Conservation (phyloP, 2,329 filamentous ascomycete species). For the Ophiocordyceps unilateralis region DNA sequence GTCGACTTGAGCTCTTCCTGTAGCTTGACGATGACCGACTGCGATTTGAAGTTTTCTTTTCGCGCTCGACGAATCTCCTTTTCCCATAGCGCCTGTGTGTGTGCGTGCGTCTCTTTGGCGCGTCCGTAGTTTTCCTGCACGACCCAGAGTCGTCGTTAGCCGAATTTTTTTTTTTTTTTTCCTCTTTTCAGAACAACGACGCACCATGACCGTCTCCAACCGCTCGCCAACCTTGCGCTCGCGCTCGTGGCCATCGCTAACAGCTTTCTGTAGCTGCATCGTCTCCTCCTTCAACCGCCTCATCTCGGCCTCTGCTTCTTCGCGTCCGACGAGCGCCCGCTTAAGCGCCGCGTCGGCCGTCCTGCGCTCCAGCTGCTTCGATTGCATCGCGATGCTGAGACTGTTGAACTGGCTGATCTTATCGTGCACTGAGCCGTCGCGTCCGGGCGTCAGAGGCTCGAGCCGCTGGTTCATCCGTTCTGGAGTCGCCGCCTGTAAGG, state of each 20-base stretch:
- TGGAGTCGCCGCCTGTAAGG: constrained; percentile 43
- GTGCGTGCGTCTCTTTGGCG: constrained; percentile 50
- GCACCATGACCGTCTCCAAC: constrained; percentile 52
- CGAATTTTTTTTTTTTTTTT: too few species aligned
- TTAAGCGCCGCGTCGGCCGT: constrained; percentile 48
- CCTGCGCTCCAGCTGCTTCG: constrained; percentile 45
- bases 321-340: constrained; percentile 48
- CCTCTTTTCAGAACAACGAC: constrained; percentile 7
- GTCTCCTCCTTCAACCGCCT: constrained; percentile 45
- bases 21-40: constrained; percentile 50
- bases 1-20: constrained; percentile 55
- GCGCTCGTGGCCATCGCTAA: constrained; percentile 48
- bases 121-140: constrained; percentile 50
- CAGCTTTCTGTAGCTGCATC: constrained; percentile 33
- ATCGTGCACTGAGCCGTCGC: constrained; percentile 46
- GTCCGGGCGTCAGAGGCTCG: constrained; percentile 11
- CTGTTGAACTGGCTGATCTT: constrained; percentile 59
- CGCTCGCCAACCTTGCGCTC: constrained; percentile 50
- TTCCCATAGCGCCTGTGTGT: constrained; percentile 52
- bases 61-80: constrained; percentile 53
- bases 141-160: background rate
- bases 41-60: constrained; percentile 62
- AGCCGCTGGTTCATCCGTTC: constrained; percentile 40
- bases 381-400: constrained; percentile 42
- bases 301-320: constrained; percentile 56